Evolutionary conservation across 441 rosid genomes (phyloP).

Genomic region (Syzygium malaccense): DNA sequence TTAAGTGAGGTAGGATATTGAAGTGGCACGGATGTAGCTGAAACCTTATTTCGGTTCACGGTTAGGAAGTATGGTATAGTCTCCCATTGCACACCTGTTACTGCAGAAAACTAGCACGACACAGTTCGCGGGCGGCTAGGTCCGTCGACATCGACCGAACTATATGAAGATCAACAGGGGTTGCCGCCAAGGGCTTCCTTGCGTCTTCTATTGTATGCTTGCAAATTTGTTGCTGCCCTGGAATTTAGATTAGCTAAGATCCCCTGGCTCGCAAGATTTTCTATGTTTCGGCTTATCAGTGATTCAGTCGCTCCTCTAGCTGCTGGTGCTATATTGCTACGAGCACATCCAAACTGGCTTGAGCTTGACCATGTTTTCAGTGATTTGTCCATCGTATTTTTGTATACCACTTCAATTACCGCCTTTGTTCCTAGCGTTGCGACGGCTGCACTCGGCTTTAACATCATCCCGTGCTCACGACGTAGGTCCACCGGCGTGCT

Average conservation of each 20-base stretch:
- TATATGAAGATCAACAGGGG: neutral
- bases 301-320: neutral
- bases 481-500: neutral
- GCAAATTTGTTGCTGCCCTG: neutral
- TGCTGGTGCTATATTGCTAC: neutral
- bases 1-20: neutral
- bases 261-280: neutral
- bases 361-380: neutral
- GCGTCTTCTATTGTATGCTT: neutral
- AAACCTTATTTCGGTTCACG: neutral
- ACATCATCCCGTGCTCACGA: fast-evolving
- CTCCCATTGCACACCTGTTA: fast-evolving
- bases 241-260: neutral
- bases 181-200: neutral
- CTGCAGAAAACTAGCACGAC: neutral
- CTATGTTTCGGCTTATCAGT: neutral
- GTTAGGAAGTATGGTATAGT: neutral
- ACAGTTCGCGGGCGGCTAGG: neutral
- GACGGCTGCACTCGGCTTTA: neutral
- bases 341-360: neutral
- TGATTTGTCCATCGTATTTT: neutral
- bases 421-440: neutral
- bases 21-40: neutral
- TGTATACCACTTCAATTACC: neutral
- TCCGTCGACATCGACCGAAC: no score